Percentiles rank a stretch among this genome's conserved stretches.
Conservation (phyloP, 371 early-diverging fungal species). For the Sporodiniella umbellata region DNA sequence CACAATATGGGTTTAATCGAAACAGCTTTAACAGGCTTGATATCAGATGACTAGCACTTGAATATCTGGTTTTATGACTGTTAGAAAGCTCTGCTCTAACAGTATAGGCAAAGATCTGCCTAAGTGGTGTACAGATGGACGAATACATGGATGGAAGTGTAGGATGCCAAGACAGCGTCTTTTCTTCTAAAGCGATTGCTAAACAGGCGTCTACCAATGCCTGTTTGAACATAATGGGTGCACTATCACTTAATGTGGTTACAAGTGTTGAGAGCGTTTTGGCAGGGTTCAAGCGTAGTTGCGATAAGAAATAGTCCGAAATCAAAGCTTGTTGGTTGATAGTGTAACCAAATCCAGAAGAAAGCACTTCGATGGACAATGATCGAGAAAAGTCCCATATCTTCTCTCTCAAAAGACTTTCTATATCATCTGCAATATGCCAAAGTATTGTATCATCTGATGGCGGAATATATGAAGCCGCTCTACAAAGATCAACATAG, state of each 20-base stretch:
- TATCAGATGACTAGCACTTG: constrained; percentile 8
- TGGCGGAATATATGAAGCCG: constrained; percentile 62
- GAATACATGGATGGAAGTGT: constrained; percentile 59
- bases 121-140: constrained; percentile 61
- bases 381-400: constrained; percentile 51
- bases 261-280: constrained; percentile 57
- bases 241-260: constrained; percentile 53
- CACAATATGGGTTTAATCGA: constrained; percentile 23
- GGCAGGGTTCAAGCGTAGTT: constrained; percentile 63
- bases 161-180: constrained; percentile 70
- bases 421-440: constrained; percentile 65
- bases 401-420: constrained; percentile 62
- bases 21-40: constrained; percentile 24
- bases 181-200: constrained; percentile 64
- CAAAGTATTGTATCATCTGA: constrained; percentile 61
- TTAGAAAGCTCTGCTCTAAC: constrained; percentile 14
- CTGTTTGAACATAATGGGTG: constrained; percentile 65
- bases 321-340: constrained; percentile 49
- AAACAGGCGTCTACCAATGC: constrained; percentile 70
- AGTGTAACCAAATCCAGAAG: constrained; percentile 40
- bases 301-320: constrained; percentile 65
- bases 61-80: not conserved
- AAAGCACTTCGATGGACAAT: constrained; percentile 15
- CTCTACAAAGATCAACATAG: constrained; percentile 74
- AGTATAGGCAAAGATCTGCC: constrained; percentile 55